phyloP scores from a whole-genome alignment of 2,329 filamentous ascomycete genomes.

The Rhytidhysteron rufulum region DNA sequence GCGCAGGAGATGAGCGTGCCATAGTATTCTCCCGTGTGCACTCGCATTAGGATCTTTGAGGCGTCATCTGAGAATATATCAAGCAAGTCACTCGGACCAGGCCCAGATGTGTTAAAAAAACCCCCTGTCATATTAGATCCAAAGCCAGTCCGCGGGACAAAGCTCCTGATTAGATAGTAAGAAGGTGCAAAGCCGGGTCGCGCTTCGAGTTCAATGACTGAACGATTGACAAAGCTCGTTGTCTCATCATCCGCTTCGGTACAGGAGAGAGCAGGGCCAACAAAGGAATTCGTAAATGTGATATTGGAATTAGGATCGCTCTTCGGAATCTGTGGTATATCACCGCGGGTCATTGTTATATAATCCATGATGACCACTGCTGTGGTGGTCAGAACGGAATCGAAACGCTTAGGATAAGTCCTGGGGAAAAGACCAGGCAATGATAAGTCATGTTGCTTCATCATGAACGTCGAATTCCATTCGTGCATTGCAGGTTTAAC shows the following conservation, averaged over 20 bases:
- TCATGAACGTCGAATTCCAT: not conserved
- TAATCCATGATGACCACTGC: not conserved
- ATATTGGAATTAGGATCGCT: not conserved
- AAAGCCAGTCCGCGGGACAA: not conserved
- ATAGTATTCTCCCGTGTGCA: not conserved
- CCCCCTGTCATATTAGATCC: not conserved
- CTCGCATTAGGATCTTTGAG: not conserved
- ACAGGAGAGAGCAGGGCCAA: constrained; percentile 2
- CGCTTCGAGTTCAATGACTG: not conserved
- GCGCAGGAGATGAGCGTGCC: not conserved
- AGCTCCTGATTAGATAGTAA: not conserved
- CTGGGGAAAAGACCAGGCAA: not conserved
- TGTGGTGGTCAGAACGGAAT: not conserved
- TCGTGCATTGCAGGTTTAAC: not conserved
- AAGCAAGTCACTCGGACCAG: not conserved
- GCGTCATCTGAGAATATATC: not conserved
- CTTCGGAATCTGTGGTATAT: not conserved
- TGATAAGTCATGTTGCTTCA: not conserved
- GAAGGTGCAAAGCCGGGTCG: not conserved
- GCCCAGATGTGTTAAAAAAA: not conserved
- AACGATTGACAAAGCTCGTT: not conserved
- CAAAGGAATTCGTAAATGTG: not conserved
- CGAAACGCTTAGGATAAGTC: not conserved
- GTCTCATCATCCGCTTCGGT: not conserved
- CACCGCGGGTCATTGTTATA: not conserved